Base-by-base conservation (phyloP, 805 yeast species). In the Zygosaccharomyces kombuchaensis region DNA sequence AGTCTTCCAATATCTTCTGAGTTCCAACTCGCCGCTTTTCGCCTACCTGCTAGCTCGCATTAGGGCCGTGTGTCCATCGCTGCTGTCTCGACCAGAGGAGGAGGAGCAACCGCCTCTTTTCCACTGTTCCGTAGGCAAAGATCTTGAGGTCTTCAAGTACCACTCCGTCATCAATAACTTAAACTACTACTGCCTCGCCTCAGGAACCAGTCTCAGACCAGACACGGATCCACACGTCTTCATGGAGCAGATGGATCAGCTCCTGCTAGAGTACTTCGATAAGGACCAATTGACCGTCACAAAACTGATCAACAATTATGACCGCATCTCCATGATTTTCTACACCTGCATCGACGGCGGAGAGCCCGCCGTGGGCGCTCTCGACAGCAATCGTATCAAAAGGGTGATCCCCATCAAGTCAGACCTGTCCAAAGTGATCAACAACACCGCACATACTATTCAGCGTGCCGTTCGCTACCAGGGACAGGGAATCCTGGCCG, bases 321-420 rank as follows among this genome's bases (percentile, higher is more conserved):
- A 88, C 57, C 78, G 85, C 1, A 65, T 89, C 36, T 75, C 84
- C 26, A 69, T 88, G 55, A 65, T 91, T 30, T 67, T 90, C 49
- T 84, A 81, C 57, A 93, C 86, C 58, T 78, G 87, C 80, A 59
- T 89, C 10, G 95, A 87, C 54, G 82, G 79, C 32, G 90, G 91
- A 3, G 72, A 75, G 27, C 95, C 96, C 2, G 77, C 77, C 51
- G 69, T 77, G 38, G 80, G 88, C 0, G 96, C 89, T 52, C 70
- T 80, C 43, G 50, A 87, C 32, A 47, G 44, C 16, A 61, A 87
- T 60, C 75, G 78, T 39, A 62, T 91, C 29, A 71, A 80, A 43
- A 91, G 84, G 43, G 64, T 81, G 8, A 81, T 89, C 0, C 95
- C 95, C 7, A 74, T 55, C 34, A 63, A 65, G 36, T 49, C 58